These are phyloP conservation scores for Xylaria sp. DNA, from an alignment of 2,329 filamentous ascomycete genomes.

Conservation along the genomic window DNA sequence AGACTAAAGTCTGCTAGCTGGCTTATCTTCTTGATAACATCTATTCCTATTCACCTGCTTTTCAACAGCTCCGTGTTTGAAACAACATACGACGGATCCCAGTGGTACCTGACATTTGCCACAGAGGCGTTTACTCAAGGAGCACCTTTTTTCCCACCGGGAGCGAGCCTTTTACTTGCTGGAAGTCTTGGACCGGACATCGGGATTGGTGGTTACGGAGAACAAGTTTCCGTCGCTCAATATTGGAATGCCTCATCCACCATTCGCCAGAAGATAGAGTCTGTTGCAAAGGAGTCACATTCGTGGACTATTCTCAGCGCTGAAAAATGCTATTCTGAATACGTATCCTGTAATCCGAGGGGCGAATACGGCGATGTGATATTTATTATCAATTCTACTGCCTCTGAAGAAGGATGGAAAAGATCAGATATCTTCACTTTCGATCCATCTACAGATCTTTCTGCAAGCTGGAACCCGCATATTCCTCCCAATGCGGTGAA, in stretches of 20 bases:
- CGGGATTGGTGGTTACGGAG: not conserved
- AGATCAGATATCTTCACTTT: not conserved
- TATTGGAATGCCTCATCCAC: not conserved
- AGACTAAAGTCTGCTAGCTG: not conserved
- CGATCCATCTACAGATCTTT: not conserved
- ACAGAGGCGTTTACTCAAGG: not conserved
- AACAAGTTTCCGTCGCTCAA: not conserved
- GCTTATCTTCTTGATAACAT: not conserved
- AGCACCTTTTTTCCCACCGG: not conserved
- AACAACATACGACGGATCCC: not conserved
- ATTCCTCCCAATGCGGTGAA: not conserved
- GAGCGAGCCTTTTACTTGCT: constrained; percentile 4
- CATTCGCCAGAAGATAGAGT: not conserved
- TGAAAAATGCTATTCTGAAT: not conserved
- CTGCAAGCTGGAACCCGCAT: not conserved
- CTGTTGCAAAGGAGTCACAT: not conserved
- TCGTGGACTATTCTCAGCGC: not conserved
- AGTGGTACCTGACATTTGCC: not conserved
- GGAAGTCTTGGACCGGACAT: not conserved
- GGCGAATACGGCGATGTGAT: not conserved
- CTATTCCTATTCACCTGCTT: constrained; percentile 8
- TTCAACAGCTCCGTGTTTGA: not conserved
- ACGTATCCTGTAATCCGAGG: not conserved
- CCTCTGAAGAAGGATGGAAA: not conserved
- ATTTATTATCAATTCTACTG: not conserved